phyloP scores from a whole-genome alignment of 163 green algal genomes.

The Chloromonas sp. region DNA sequence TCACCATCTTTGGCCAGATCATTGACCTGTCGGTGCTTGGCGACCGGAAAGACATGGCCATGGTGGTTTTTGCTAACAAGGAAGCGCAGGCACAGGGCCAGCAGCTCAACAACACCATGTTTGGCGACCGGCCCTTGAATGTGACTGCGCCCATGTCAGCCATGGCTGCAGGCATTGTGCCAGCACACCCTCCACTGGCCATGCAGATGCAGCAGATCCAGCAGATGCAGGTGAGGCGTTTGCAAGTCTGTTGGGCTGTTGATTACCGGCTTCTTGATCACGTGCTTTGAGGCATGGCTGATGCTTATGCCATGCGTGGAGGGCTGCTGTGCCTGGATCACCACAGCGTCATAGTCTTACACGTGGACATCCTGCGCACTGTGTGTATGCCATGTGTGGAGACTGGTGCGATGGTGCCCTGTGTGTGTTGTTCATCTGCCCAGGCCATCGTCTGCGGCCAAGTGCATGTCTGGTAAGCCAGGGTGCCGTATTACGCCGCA shows the following conservation, averaged over 20 bases:
- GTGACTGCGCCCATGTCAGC: constrained; percentile 36
- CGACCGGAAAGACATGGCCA: constrained; percentile 33
- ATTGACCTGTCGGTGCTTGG: constrained; percentile 21
- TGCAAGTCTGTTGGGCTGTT: too few species aligned
- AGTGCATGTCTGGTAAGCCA: too few species aligned
- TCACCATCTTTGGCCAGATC: constrained; percentile 39
- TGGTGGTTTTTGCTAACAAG: constrained; percentile 47
- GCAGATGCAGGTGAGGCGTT: constrained; percentile 11
- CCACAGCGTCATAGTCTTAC: background rate
- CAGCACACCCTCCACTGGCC: constrained; percentile 21
- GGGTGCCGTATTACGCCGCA: too few species aligned
- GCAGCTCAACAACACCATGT: constrained; percentile 43
- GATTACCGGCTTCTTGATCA: too few species aligned
- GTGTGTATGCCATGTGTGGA: background rate
- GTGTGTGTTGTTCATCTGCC: background rate
- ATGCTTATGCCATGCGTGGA: background rate
- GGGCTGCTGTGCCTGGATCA: background rate
- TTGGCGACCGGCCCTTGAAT: constrained; percentile 42
- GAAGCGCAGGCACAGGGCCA: constrained; percentile 32
- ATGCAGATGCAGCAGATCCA: constrained; percentile 37
- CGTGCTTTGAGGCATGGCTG: too few species aligned
- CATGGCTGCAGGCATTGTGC: constrained; percentile 21
- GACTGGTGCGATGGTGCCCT: background rate
- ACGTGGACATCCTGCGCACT: background rate
- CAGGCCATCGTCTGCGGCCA: background rate